These are phyloP conservation scores for Amauroascus niger DNA, from an alignment of 2,329 filamentous ascomycete species.

Conservation along the genomic window DNA sequence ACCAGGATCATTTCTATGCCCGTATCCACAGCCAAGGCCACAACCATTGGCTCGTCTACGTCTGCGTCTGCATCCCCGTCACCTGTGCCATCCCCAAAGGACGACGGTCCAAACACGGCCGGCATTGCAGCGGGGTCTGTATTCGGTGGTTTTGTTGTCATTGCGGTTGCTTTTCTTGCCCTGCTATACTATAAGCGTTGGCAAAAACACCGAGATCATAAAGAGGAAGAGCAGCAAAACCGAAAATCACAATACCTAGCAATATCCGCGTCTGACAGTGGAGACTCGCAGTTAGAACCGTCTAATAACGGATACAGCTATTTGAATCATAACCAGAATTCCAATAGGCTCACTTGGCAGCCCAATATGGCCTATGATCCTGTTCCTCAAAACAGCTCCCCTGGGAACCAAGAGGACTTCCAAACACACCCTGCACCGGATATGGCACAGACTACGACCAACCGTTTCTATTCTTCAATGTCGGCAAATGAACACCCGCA, in stretches of 20 bases:
- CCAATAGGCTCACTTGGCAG: not conserved
- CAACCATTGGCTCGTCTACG: not conserved
- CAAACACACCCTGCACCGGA: not conserved
- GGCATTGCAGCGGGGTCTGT: slow-evolving; percentile 16
- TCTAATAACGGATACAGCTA: not conserved
- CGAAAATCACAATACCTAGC: slow-evolving; percentile 5
- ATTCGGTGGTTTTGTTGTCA: slow-evolving; percentile 15
- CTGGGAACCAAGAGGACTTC: not conserved
- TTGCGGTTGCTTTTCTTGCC: slow-evolving; percentile 14
- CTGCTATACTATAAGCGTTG: slow-evolving; percentile 16
- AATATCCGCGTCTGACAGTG: slow-evolving; percentile 6
- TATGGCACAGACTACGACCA: not conserved
- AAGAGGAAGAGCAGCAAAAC: slow-evolving; percentile 4
- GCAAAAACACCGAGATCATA: slow-evolving; percentile 9
- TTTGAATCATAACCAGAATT: not conserved
- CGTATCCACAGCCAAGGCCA: not conserved
- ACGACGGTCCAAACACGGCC: slow-evolving; percentile 6
- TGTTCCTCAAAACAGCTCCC: not conserved
- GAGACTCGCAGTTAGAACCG: slow-evolving; percentile 7
- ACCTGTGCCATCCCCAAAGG: slow-evolving; percentile 1
- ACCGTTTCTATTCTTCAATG: slow-evolving; percentile 12
- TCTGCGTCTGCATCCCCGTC: slow-evolving; percentile 6
- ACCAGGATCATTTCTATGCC: not conserved
- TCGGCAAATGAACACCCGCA: not conserved
- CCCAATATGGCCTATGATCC: not conserved